Conservation (phyloP, 805 yeast species). For the Kuraishia borneana region DNA sequence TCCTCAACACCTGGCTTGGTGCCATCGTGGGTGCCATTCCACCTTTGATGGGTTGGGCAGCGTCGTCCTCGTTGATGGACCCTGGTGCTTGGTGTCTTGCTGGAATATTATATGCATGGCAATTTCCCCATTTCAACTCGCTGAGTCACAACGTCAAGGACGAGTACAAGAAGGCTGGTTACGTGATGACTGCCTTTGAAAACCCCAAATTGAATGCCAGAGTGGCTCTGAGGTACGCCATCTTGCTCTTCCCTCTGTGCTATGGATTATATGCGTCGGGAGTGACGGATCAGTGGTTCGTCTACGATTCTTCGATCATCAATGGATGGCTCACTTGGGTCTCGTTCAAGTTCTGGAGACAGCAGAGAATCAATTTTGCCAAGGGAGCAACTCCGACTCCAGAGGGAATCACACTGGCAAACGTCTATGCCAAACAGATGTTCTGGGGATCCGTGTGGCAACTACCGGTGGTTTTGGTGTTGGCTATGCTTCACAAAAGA, state of each 20-base stretch:
- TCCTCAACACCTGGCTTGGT: slow-evolving; percentile 95
- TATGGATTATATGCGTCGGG: slow-evolving; percentile 68
- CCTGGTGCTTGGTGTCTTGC: slow-evolving; percentile 97
- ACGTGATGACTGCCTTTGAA: slow-evolving; percentile 93
- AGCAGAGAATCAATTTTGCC: slow-evolving; percentile 53
- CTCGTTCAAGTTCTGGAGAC: slow-evolving; percentile 78
- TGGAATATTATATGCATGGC: slow-evolving; percentile 89
- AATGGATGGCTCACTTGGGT: slow-evolving; percentile 81
- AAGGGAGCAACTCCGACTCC: slow-evolving; percentile 26
- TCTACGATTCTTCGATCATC: slow-evolving; percentile 68
- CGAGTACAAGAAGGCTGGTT: slow-evolving; percentile 88
- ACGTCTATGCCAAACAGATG: slow-evolving; percentile 64
- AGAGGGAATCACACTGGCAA: slow-evolving; percentile 52
- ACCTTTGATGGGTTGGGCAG: slow-evolving; percentile 99
- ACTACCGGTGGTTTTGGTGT: slow-evolving; percentile 74
- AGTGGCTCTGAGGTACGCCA: slow-evolving; percentile 81
- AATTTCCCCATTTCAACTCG: slow-evolving; percentile 94
- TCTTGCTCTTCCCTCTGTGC: slow-evolving; percentile 92
- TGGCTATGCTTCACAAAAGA: slow-evolving; percentile 93
- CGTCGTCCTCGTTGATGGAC: slow-evolving; percentile 63
- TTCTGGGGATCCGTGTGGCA: slow-evolving; percentile 96
- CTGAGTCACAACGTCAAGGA: slow-evolving; percentile 78
- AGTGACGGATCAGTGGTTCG: slow-evolving; percentile 74
- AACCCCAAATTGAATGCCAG: slow-evolving; percentile 89
- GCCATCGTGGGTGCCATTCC: slow-evolving; percentile 99